phyloP scores from a whole-genome alignment of 2,329 filamentous ascomycete species.

The Trichoderma koningiopsis region DNA sequence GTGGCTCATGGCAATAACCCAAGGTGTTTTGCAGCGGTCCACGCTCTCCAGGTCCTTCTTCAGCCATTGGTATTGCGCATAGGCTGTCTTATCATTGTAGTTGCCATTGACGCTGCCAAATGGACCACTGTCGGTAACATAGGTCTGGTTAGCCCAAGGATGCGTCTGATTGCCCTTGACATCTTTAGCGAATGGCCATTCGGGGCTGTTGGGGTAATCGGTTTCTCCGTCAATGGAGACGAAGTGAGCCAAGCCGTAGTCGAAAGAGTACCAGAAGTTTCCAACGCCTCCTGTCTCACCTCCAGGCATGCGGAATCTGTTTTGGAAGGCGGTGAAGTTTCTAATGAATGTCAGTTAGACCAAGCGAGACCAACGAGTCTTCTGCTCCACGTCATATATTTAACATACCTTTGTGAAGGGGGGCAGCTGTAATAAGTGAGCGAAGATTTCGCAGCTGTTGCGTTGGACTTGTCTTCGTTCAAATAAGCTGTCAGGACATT shows the following conservation, averaged over 20 bases:
- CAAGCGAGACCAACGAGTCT: neutral
- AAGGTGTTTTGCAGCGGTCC: slow-evolving; percentile 15
- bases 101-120: slow-evolving; percentile 6
- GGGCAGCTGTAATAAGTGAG: slow-evolving; percentile 15
- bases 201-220: slow-evolving; percentile 10
- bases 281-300: slow-evolving; percentile 12
- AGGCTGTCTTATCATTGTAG: slow-evolving; percentile 14
- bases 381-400: no score
- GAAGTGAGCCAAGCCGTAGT: slow-evolving; percentile 15
- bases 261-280: slow-evolving; percentile 19
- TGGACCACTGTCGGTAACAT: slow-evolving; percentile 17
- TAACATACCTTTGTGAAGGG: slow-evolving; percentile 11
- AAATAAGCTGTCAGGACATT: slow-evolving; percentile 14
- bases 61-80: slow-evolving; percentile 12
- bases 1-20: slow-evolving; percentile 20
- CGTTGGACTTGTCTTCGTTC: neutral
- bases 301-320: slow-evolving; percentile 16
- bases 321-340: slow-evolving; percentile 18
- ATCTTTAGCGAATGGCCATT: slow-evolving; percentile 17
- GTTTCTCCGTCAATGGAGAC: slow-evolving; percentile 9
- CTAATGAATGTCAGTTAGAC: neutral
- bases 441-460: slow-evolving; percentile 1
- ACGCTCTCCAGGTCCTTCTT: slow-evolving; percentile 13
- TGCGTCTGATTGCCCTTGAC: slow-evolving; percentile 3
- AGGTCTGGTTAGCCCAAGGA: slow-evolving; percentile 16